These are phyloP conservation scores for Orbilia brochopaga DNA, from an alignment of 2,329 filamentous ascomycete species.

Conservation along the genomic window DNA sequence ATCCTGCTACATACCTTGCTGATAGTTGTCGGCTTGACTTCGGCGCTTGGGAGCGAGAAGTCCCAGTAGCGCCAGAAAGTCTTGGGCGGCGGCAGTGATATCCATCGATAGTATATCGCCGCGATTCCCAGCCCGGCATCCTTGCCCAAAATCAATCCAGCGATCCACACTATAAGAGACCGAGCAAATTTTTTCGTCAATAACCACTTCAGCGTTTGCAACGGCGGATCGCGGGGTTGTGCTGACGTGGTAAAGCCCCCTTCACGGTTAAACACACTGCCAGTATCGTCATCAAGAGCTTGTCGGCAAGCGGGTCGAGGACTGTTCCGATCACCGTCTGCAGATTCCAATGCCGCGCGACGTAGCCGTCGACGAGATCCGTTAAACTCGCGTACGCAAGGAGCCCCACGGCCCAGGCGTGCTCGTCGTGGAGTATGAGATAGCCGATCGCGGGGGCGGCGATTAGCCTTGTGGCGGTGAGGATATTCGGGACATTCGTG, in stretches of 20 bases:
- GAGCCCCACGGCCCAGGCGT: slow-evolving; percentile 78
- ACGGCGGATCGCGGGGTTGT: not conserved
- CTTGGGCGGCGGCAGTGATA: slow-evolving; percentile 89
- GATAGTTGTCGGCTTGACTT: slow-evolving; percentile 81
- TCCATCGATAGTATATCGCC: slow-evolving; percentile 94
- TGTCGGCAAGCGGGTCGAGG: slow-evolving; percentile 96
- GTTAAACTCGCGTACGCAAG: slow-evolving; percentile 92
- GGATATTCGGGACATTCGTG: slow-evolving; percentile 91
- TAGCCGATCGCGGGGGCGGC: slow-evolving; percentile 87
- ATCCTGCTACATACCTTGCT: slow-evolving; percentile 65
- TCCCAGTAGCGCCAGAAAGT: slow-evolving; percentile 95
- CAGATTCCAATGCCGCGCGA: slow-evolving; percentile 83
- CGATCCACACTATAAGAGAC: slow-evolving; percentile 72
- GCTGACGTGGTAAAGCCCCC: slow-evolving; percentile 72
- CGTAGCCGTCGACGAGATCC: slow-evolving; percentile 91
- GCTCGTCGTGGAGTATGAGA: slow-evolving; percentile 80
- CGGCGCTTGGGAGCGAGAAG: slow-evolving; percentile 85
- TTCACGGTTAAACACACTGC: slow-evolving; percentile 85
- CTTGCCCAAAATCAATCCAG: slow-evolving; percentile 85
- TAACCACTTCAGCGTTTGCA: not conserved
- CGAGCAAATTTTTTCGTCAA: slow-evolving; percentile 7
- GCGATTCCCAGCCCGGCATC: slow-evolving; percentile 82
- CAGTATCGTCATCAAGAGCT: slow-evolving; percentile 90
- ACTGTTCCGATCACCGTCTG: slow-evolving; percentile 94
- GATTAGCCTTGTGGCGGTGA: slow-evolving; percentile 83